Evolutionary conservation across 2,329 filamentous ascomycete genomes (phyloP).

Genomic region (Fusarium penzigii): DNA sequence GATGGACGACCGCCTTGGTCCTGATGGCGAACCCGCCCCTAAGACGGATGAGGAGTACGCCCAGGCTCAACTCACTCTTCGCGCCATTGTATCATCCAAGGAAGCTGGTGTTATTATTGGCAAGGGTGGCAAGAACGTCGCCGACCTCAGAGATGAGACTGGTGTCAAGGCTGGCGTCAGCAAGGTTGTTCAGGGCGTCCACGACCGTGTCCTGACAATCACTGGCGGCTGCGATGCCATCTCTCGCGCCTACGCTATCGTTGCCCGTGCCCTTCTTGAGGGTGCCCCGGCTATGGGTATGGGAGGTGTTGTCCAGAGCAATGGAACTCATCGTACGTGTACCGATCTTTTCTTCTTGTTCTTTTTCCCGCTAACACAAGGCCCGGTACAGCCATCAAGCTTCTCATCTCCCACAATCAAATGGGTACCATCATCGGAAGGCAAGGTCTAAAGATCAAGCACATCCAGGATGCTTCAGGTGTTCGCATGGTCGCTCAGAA

Average conservation of each 20-base stretch:
- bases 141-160: slow-evolving; percentile 94
- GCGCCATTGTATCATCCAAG: slow-evolving; percentile 97
- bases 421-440: slow-evolving; percentile 99
- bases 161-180: slow-evolving; percentile 97
- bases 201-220: slow-evolving; percentile 95
- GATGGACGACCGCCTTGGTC: slow-evolving; percentile 65
- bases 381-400: slow-evolving; percentile 74
- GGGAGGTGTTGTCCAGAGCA: slow-evolving; percentile 84
- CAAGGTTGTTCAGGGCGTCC: slow-evolving; percentile 97
- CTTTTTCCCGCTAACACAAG: not conserved
- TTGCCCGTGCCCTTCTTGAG: slow-evolving; percentile 87
- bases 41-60: slow-evolving; percentile 98
- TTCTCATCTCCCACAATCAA: slow-evolving; percentile 98
- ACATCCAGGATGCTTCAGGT: slow-evolving; percentile 94
- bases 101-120: slow-evolving; percentile 99
- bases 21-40: slow-evolving; percentile 76
- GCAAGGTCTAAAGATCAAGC: slow-evolving; percentile 97
- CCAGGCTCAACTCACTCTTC: slow-evolving; percentile 85
- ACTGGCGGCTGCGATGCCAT: slow-evolving; percentile 87
- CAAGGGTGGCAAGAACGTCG: slow-evolving; percentile 97
- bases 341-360: not conserved
- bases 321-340: slow-evolving; percentile 84
- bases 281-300: slow-evolving; percentile 94
- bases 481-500: slow-evolving; percentile 99
- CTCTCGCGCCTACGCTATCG: slow-evolving; percentile 88